Base-by-base conservation (phyloP, 2,329 filamentous ascomycete genomes). In the Alternaria dauci region DNA sequence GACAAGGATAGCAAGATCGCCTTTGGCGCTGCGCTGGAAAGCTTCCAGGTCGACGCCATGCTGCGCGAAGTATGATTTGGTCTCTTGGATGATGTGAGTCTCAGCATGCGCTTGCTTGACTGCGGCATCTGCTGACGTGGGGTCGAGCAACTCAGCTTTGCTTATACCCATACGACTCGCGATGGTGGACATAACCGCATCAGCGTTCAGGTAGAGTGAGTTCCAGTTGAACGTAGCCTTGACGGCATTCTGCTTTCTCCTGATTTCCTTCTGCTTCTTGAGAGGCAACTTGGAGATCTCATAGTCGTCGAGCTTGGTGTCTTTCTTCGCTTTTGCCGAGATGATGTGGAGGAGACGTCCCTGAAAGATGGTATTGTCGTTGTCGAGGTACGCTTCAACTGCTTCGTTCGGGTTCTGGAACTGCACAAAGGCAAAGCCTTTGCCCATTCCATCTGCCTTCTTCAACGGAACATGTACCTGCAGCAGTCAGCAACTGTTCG, bases 61-160 rank as follows among this genome's bases (percentile, higher is more conserved):
- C 44, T 90, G 86, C 54, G 86, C 84, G 75, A 99, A 97, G 80
- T 96, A 99, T 9, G 90, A 85, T 79, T 97, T 98, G 2, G 93
- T 97, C 78, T 98, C 95, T 80, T 97, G 93, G 59, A 99, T 98
- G 69, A 97, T 88, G 65, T 95, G 91, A 23, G 94, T 98, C 83
- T 99, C 95, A 43, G 94, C 95, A 78, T 97, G 91, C 9, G 95
- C 95, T 83, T 98, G 95, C 82, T 96, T 97, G 58, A 99, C 91
- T 44, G 92, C 94, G 60, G 94, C 93, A 79, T 97, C 93, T 57
- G 94, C 89, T 60, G 92, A 97, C 4, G 94, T 97, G n/a, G 94
- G 95, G 80, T 99, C 94, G 46, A 99, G 85, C 58, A 99, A 81
- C 71, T 97, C 93, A 11, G 93, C 89, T 82, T 99, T 99, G 56